Evolutionary conservation across 169 alveolate genomes (phyloP).

Genomic region (Plasmodium falciparum): DNA sequence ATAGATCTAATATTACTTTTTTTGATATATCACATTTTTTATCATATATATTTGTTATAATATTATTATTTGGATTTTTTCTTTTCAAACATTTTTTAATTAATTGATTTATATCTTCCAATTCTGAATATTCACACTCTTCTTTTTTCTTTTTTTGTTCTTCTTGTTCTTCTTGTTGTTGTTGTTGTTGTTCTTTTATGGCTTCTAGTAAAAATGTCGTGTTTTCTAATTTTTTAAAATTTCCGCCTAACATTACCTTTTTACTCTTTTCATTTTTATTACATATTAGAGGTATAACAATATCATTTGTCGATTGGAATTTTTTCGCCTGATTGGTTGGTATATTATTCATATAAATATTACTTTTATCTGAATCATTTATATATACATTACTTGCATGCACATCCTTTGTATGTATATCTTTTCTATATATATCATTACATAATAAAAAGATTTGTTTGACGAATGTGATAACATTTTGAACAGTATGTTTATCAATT

Average conservation of each 20-base stretch:
- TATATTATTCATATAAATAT: background rate
- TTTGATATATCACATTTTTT: constrained; percentile 59
- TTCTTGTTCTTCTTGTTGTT: background rate
- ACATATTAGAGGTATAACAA: constrained; percentile 15
- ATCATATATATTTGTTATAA: constrained; percentile 66
- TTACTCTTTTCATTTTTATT: constrained; percentile 7
- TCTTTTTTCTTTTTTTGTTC: no score
- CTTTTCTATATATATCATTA: background rate
- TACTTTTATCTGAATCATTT: background rate
- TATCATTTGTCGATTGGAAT: background rate
- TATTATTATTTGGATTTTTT: constrained; percentile 37
- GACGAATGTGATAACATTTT: constrained; percentile 4
- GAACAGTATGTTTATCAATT: constrained; percentile 53
- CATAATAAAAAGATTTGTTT: constrained; percentile 22
- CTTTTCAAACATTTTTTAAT: constrained; percentile 39
- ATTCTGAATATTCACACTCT: constrained; percentile 9
- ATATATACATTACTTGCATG: background rate
- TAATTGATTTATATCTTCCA: constrained; percentile 49
- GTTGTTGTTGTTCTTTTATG: constrained; percentile 19
- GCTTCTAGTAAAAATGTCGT: constrained; percentile 16
- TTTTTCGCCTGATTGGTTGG: background rate
- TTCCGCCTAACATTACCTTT: no score
- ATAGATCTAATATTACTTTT: constrained; percentile 63
- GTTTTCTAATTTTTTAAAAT: background rate
- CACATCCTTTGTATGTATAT: background rate